phyloP scores from a whole-genome alignment of 352 stramenopile genomes.

The Paralagenidium karlingii region DNA sequence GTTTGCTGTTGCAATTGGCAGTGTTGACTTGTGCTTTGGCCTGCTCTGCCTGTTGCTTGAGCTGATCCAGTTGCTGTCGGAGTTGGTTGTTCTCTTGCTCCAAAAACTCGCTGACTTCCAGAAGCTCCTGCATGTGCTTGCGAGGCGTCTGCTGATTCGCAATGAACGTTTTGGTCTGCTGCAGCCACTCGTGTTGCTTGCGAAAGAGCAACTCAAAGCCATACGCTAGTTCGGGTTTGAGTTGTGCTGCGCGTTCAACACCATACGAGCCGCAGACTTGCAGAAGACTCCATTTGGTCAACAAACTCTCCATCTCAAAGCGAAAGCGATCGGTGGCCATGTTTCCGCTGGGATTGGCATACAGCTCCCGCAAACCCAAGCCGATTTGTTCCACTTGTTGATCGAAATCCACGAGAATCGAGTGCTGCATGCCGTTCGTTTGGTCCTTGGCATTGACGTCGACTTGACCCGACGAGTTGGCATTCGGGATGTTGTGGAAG shows the following conservation, averaged over 20 bases:
- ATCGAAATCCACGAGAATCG: constrained; percentile 41
- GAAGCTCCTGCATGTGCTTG: constrained; percentile 42
- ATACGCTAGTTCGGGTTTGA: constrained; percentile 17
- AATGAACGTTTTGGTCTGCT: constrained; percentile 1
- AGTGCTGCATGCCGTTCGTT: neutral
- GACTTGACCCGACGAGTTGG: too few species aligned
- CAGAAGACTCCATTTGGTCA: constrained; percentile 34
- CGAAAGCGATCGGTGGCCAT: constrained; percentile 2
- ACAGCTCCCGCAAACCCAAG: constrained; percentile 17
- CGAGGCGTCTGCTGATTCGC: constrained; percentile 8
- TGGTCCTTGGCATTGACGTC: too few species aligned
- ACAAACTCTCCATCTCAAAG: constrained; percentile 13
- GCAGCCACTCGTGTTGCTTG: constrained; percentile 36
- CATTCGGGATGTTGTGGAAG: too few species aligned
- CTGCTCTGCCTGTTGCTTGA: constrained; percentile 3
- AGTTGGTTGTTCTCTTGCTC: constrained; percentile 35
- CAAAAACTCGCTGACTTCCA: constrained; percentile 48
- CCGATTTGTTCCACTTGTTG: constrained; percentile 34
- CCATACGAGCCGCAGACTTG: constrained; percentile 38
- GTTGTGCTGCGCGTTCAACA: constrained; percentile 14
- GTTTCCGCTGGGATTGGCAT: constrained; percentile 3
- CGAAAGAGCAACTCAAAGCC: constrained; percentile 22
- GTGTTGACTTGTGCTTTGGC: too few species aligned
- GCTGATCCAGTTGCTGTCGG: constrained; percentile 14
- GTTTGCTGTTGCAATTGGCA: too few species aligned